Evolutionary conservation across 2,329 filamentous ascomycete genomes (phyloP).

Genomic region (Botryotinia calthae): DNA sequence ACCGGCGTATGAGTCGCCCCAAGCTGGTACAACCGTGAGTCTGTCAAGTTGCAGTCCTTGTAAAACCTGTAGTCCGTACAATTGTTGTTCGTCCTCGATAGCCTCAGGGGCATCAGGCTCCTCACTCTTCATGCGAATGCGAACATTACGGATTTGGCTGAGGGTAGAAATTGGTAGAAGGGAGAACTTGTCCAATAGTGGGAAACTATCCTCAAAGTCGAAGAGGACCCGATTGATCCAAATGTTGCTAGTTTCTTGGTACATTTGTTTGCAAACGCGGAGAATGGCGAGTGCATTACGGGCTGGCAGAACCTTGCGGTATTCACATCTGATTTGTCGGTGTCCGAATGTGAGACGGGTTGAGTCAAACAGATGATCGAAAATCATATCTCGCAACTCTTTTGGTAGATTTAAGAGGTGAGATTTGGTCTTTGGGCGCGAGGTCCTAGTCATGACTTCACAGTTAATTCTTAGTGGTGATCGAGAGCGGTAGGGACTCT

Average conservation of each 20-base stretch:
- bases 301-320: not conserved
- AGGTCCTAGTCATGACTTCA: not conserved
- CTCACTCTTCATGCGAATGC: not conserved
- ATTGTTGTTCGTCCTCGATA: not conserved
- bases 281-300: not conserved
- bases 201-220: not conserved
- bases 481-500: constrained; percentile 24
- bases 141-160: not conserved
- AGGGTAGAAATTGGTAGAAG: not conserved
- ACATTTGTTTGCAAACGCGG: not conserved
- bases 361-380: not conserved
- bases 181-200: not conserved
- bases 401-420: not conserved
- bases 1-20: not conserved
- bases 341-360: constrained; percentile 7
- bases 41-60: not conserved
- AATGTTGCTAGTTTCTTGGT: not conserved
- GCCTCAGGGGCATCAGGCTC: not conserved
- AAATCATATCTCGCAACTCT: not conserved
- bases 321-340: not conserved
- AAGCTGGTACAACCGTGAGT: not conserved
- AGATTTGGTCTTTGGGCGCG: not conserved
- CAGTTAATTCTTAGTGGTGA: constrained; percentile 27
- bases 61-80: not conserved
- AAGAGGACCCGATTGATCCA: not conserved